Evolutionary conservation across 1,284 basidiomycete genomes (phyloP).

Genomic region (Ceratobasidium papillatum): DNA sequence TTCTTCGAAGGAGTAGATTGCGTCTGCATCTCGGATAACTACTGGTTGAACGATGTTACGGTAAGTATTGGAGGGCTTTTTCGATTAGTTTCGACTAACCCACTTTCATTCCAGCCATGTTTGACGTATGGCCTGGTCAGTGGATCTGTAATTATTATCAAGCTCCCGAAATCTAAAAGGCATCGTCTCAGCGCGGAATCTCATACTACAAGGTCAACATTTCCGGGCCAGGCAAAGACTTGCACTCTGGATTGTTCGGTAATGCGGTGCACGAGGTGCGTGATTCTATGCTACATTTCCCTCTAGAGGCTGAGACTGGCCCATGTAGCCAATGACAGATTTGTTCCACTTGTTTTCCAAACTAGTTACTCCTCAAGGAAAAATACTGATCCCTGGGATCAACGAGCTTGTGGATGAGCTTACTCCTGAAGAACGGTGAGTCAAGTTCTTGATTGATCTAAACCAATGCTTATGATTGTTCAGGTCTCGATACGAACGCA

Average conservation of each 20-base stretch:
- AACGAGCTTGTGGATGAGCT: constrained; percentile 86
- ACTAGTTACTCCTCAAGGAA: constrained; percentile 83
- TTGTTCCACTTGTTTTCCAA: constrained; percentile 82
- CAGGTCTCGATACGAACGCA: constrained; percentile 27
- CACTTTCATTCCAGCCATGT: constrained; percentile 56
- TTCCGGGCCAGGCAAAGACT: constrained; percentile 85
- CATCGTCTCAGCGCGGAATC: constrained; percentile 75
- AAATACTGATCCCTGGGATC: constrained; percentile 91
- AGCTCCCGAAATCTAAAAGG: constrained; percentile 49
- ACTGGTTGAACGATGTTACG: constrained; percentile 83
- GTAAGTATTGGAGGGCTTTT: constrained; percentile 39
- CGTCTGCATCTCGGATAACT: constrained; percentile 95
- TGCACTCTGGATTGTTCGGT: constrained; percentile 93
- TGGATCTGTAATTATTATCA: neutral
- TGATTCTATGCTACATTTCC: neutral
- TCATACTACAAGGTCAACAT: constrained; percentile 89
- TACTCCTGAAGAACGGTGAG: constrained; percentile 78
- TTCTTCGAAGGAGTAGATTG: constrained; percentile 94
- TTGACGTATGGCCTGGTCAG: constrained; percentile 72
- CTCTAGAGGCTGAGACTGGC: neutral
- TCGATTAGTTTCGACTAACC: neutral
- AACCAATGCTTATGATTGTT: constrained; percentile 1
- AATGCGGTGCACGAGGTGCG: constrained; percentile 80
- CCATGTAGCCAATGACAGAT: constrained; percentile 79
- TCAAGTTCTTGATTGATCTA: constrained; percentile 35